Percentiles rank a stretch among this genome's conserved stretches.
phyloP scores from a whole-genome alignment of 1,139 yeast genomes.

The Kurtzmaniella quercitrusa region DNA sequence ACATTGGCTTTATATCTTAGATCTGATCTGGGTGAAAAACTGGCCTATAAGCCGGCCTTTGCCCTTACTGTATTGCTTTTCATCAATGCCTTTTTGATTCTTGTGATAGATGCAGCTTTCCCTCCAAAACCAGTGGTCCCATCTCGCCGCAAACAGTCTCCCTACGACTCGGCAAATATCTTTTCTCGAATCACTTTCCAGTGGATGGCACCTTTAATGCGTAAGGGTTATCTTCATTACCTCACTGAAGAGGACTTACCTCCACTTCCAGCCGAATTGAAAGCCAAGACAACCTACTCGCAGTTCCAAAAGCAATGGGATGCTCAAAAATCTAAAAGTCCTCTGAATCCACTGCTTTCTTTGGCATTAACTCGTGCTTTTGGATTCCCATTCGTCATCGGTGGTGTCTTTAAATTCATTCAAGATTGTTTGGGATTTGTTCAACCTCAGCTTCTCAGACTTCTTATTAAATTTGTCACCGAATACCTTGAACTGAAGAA shows the following conservation, averaged over 20 bases:
- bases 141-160: slow-evolving; percentile 41
- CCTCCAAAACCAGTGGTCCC: slow-evolving; percentile 35
- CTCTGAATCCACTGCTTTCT: slow-evolving; percentile 56
- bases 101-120: slow-evolving; percentile 50
- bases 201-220: slow-evolving; percentile 95
- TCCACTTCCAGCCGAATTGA: slow-evolving; percentile 64
- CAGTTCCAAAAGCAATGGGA: slow-evolving; percentile 63
- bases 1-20: slow-evolving; percentile 50
- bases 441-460: slow-evolving; percentile 82
- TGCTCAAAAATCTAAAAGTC: slow-evolving; percentile 24
- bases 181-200: slow-evolving; percentile 76
- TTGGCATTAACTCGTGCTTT: slow-evolving; percentile 64
- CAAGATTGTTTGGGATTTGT: slow-evolving; percentile 82
- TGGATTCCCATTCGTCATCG: slow-evolving; percentile 65
- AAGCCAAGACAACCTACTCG: slow-evolving; percentile 46
- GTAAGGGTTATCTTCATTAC: slow-evolving; percentile 70
- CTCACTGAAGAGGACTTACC: slow-evolving; percentile 80
- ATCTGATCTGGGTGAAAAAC: slow-evolving; percentile 27
- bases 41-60: slow-evolving; percentile 32
- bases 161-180: slow-evolving; percentile 78
- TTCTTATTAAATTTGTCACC: slow-evolving; percentile 76
- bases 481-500: slow-evolving; percentile 52
- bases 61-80: slow-evolving; percentile 38
- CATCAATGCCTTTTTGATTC: slow-evolving; percentile 47
- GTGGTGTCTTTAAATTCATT: slow-evolving; percentile 70